Conservation (phyloP, 2,329 filamentous ascomycete genomes). For the Cytospora chrysosperma region DNA sequence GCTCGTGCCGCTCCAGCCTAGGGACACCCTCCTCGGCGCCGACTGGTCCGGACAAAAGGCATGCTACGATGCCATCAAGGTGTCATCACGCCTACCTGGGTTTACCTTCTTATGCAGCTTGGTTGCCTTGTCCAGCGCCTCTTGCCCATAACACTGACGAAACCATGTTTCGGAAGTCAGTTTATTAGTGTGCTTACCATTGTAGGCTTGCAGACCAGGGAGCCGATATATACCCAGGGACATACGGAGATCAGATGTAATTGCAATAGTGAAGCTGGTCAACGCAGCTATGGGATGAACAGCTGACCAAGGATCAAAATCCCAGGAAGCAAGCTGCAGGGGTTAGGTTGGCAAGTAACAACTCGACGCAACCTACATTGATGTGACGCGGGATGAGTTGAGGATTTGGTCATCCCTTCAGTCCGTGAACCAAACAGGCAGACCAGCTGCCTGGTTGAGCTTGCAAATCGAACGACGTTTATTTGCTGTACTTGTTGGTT, state of each 20-base stretch:
- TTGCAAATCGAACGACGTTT: neutral
- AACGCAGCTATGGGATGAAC: conserved; percentile 41
- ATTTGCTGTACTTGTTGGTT: neutral
- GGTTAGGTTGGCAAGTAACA: neutral
- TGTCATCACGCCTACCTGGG: conserved; percentile 59
- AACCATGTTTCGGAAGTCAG: conserved; percentile 35
- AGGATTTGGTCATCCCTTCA: neutral
- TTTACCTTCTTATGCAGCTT: conserved; percentile 60
- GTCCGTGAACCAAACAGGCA: neutral
- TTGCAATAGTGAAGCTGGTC: conserved; percentile 72
- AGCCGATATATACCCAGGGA: conserved; percentile 46
- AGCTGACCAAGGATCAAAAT: neutral
- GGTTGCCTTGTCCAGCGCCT: conserved; percentile 72
- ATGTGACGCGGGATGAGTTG: neutral
- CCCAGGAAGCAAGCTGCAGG: neutral
- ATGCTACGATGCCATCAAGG: conserved; percentile 71
- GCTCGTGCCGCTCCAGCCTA: conserved; percentile 50
- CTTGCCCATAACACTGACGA: conserved; percentile 71
- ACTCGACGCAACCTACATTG: no score
- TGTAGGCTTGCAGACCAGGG: neutral
- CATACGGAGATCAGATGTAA: conserved; percentile 82
- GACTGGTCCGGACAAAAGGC: conserved; percentile 78
- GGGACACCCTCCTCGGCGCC: conserved; percentile 47
- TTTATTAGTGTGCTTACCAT: conserved; percentile 25
- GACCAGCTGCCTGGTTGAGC: neutral